These are phyloP conservation scores for Salix dunnii DNA, from an alignment of 345 rosid species.

Conservation along the genomic window DNA sequence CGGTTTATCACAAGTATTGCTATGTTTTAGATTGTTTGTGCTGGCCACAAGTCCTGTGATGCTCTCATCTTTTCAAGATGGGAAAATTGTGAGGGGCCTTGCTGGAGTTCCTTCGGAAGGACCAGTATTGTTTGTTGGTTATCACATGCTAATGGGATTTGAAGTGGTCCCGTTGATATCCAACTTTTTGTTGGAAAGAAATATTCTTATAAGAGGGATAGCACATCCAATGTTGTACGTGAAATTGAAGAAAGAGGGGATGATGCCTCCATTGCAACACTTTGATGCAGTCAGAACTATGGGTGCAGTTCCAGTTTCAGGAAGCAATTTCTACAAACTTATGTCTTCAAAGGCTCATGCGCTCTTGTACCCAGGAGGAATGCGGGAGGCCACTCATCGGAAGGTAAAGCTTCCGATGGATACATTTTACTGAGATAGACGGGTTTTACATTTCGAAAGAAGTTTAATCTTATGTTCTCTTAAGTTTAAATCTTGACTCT, in stretches of 20 bases:
- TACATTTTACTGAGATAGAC: not conserved
- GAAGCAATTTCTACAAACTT: conserved; percentile 49
- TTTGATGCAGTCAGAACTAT: conserved; percentile 47
- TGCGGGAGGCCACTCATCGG: conserved; percentile 76
- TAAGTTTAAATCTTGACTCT: not conserved
- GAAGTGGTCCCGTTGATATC: conserved; percentile 47
- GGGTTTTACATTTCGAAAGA: not conserved
- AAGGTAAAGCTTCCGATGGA: conserved; percentile 41
- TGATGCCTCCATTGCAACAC: conserved; percentile 24
- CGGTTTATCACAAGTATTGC: not conserved
- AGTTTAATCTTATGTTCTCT: not conserved
- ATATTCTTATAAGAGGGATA: conserved; percentile 60
- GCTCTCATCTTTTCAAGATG: conserved; percentile 67
- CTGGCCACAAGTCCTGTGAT: conserved; percentile 50
- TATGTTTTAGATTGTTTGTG: conserved; percentile 31
- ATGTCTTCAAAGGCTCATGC: conserved; percentile 59
- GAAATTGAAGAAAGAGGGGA: conserved; percentile 29
- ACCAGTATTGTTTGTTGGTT: conserved; percentile 70
- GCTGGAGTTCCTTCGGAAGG: conserved; percentile 73
- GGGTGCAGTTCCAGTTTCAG: conserved; percentile 77
- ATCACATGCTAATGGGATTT: conserved; percentile 70
- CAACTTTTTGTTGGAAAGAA: conserved; percentile 42
- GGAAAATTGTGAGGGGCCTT: conserved; percentile 60
- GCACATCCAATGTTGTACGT: conserved; percentile 60
- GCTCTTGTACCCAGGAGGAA: conserved; percentile 79